These are phyloP conservation scores for Aspergillus cavernicola DNA, from an alignment of 495 filamentous ascomycete genomes.

Conservation along the genomic window DNA sequence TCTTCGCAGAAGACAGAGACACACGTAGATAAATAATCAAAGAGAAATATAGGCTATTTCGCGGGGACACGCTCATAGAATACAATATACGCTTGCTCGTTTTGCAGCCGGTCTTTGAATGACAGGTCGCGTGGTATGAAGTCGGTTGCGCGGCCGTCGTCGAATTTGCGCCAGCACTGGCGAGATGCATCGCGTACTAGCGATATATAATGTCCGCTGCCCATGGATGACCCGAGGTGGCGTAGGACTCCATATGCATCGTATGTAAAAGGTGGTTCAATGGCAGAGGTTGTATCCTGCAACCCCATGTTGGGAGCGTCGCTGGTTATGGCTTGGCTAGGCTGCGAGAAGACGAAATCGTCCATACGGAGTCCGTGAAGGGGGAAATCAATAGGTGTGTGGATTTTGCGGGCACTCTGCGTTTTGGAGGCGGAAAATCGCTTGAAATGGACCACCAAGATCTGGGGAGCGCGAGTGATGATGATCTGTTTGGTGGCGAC, in stretches of 20 bases:
- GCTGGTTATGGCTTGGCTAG: slow-evolving; percentile 28
- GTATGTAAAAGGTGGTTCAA: slow-evolving; percentile 63
- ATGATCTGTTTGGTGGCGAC: slow-evolving; percentile 72
- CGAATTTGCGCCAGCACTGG: slow-evolving; percentile 61
- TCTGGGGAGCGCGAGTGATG: slow-evolving; percentile 66
- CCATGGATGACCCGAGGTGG: slow-evolving; percentile 60
- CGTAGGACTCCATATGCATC: slow-evolving; percentile 70
- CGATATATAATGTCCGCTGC: slow-evolving; percentile 68
- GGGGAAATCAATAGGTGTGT: slow-evolving; percentile 66
- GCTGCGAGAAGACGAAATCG: slow-evolving; percentile 48
- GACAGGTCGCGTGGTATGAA: slow-evolving; percentile 54
- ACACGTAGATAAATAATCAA: background rate
- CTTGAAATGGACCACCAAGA: slow-evolving; percentile 73
- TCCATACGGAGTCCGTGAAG: slow-evolving; percentile 61
- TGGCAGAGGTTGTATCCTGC: slow-evolving; percentile 40
- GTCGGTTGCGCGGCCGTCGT: slow-evolving; percentile 58
- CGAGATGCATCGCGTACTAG: slow-evolving; percentile 59
- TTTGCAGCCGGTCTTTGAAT: slow-evolving; percentile 48
- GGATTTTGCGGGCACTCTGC: slow-evolving; percentile 59
- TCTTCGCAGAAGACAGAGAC: background rate
- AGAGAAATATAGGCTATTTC: slow-evolving; percentile 28
- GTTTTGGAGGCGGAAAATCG: slow-evolving; percentile 60
- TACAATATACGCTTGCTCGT: slow-evolving; percentile 65
- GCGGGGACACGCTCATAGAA: slow-evolving; percentile 58
- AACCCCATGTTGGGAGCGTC: slow-evolving; percentile 19